Conservation (phyloP, 208 protist species). For the Acanthamoeba comandoni region DNA sequence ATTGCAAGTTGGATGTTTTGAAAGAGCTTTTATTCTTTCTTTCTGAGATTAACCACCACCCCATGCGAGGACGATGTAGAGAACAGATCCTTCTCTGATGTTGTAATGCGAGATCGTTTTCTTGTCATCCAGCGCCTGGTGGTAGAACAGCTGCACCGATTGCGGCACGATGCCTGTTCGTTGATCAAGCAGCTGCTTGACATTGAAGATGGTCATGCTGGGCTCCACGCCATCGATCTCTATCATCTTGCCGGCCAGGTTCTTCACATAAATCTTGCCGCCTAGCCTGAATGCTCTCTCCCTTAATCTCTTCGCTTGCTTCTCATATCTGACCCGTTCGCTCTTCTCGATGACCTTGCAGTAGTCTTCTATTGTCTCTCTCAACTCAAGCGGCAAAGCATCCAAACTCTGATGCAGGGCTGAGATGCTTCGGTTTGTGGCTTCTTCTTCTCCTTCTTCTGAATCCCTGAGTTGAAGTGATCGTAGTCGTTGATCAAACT, state of each 20-base stretch:
- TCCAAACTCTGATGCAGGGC: slow-evolving; percentile 15
- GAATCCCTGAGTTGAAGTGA: background rate
- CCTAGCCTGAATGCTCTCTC: slow-evolving; percentile 10
- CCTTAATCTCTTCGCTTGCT: slow-evolving; percentile 20
- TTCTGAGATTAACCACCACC: slow-evolving; percentile 25
- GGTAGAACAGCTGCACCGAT: slow-evolving; percentile 69
- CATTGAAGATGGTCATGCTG: slow-evolving; percentile 64
- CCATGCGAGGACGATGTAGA: slow-evolving; percentile 63
- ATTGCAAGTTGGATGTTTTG: too few species aligned
- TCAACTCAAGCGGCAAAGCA: slow-evolving; percentile 27
- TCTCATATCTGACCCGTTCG: slow-evolving; percentile 9
- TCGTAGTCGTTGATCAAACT: slow-evolving; percentile 39
- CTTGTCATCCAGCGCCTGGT: slow-evolving; percentile 34
- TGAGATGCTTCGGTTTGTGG: background rate
- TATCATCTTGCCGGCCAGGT: slow-evolving; percentile 66
- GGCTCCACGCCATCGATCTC: slow-evolving; percentile 57
- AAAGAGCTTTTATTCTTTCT: background rate
- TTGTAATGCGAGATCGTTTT: slow-evolving; percentile 37
- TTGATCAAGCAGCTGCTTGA: slow-evolving; percentile 54
- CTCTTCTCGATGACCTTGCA: slow-evolving; percentile 30
- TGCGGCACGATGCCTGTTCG: slow-evolving; percentile 59
- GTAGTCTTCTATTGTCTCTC: slow-evolving; percentile 62
- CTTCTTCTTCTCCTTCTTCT: background rate
- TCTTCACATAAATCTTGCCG: slow-evolving; percentile 21
- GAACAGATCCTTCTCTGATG: slow-evolving; percentile 41